Base-by-base conservation (phyloP, 1,284 basidiomycete species). In the Pseudozyma thailandica region DNA sequence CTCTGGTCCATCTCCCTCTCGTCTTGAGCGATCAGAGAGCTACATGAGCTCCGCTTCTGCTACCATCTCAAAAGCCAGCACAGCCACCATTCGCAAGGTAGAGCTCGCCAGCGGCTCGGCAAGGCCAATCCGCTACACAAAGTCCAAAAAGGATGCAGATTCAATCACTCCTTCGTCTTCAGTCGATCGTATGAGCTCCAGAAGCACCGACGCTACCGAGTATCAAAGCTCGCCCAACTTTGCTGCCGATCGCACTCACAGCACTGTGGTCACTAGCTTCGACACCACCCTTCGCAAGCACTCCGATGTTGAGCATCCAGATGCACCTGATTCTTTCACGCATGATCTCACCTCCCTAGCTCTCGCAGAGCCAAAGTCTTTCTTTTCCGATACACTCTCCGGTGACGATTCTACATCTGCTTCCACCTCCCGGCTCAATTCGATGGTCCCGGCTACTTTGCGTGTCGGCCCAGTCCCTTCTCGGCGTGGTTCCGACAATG, bases 21-120 rank as follows among this genome's bases (percentile, higher is more conserved):
- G 44, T n/a, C 47, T 56, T 12, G 52, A 63, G 39, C 55, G 66
- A 21, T 45, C 60, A 6, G 66, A 70, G 30, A 70, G 66, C 66
- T 48, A 55, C 45, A 51, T 70, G 56, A 70, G 66, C 46, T 52
- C 60, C 37, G 51, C 55, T 16, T 57, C 55, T 16, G 68, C 57
- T 18, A 71, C 60, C 42, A 71, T 71, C 56, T 45, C 60, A 23
- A 71, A 50, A 18, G 61, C 66, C 5, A 71, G 66, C 53, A 55
- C 61, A 13, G 47, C 66, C 37, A 71, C 68, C 43, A 71, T 71
- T 20, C 55, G 62, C 39, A 64, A 59, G 35, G 39, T 65, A 2
- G 60, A 56, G 21, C 49, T 37, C 18, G 33, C 43, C 43, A 42
- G 50, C n/a, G 56, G 43, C 9, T 45, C 60, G 4, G 60, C 66